Percentiles rank a stretch among this genome's conserved stretches.
Conservation (phyloP, 305 asterid species). For the Solanum hybrid region DNA sequence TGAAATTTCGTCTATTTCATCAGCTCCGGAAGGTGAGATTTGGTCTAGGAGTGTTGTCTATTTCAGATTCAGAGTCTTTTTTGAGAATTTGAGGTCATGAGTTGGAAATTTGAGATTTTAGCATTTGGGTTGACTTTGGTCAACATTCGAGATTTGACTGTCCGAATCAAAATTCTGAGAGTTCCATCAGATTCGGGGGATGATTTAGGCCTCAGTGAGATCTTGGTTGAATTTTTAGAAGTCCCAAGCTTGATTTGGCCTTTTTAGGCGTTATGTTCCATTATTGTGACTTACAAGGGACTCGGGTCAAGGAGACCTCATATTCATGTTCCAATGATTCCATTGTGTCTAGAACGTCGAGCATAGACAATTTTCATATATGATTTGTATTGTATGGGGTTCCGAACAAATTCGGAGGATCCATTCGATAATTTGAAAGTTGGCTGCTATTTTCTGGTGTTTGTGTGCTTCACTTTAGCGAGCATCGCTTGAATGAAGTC, state of each 20-base stretch:
- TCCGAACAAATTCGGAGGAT: too few species aligned
- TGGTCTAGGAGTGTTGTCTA: neutral
- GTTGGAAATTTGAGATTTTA: neutral
- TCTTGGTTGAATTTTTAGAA: neutral
- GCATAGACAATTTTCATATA: neutral
- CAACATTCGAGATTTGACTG: neutral
- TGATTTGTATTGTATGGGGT: too few species aligned
- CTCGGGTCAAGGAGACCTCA: neutral
- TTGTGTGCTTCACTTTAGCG: neutral
- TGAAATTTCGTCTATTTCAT: neutral
- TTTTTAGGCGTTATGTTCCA: neutral
- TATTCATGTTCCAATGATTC: too few species aligned
- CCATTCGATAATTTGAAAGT: neutral
- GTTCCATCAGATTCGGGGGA: neutral
- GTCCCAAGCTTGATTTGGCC: neutral
- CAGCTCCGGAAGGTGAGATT: neutral
- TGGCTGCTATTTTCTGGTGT: too few species aligned
- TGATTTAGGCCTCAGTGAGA: neutral
- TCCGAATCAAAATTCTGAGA: neutral
- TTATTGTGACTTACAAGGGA: neutral
- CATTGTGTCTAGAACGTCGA: neutral
- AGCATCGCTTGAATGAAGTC: neutral
- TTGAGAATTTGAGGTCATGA: neutral
- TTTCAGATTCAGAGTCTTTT: neutral
- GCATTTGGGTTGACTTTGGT: neutral